Percentiles rank a stretch among this genome's conserved stretches.
Evolutionary conservation across 106 monocot genomes (phyloP).

Genomic region (Narthecium ossifragum): DNA sequence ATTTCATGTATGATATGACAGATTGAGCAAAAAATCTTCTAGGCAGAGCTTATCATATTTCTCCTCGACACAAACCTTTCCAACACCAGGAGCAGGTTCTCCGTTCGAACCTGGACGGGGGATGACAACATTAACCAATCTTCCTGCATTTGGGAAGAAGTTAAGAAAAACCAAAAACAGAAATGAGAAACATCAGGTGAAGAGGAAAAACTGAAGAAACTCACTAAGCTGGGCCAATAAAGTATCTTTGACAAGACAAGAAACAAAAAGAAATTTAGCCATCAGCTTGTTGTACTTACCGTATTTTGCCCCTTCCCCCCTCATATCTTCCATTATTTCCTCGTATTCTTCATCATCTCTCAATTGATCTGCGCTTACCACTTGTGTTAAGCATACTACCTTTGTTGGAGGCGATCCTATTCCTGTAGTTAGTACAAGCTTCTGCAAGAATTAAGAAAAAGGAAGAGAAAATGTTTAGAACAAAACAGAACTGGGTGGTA

Average conservation of each 20-base stretch:
- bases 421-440: slow-evolving; percentile 53
- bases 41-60: no score
- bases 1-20: no score
- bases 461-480: no score
- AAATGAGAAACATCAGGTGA: slow-evolving; percentile 1
- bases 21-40: no score
- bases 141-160: no score
- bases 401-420: slow-evolving; percentile 68
- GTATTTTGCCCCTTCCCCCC: slow-evolving; percentile 74
- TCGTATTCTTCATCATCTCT: slow-evolving; percentile 82
- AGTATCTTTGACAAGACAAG: no score
- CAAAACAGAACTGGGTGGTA: no score
- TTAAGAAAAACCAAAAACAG: no score
- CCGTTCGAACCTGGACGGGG: slow-evolving; percentile 64
- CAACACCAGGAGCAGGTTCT: slow-evolving; percentile 55
- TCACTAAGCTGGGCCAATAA: no score
- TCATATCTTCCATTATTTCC: slow-evolving; percentile 94
- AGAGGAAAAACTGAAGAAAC: slow-evolving; percentile 11
- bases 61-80: no score
- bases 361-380: slow-evolving; percentile 56
- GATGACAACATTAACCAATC: slow-evolving; percentile 72
- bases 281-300: no score
- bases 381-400: slow-evolving; percentile 72
- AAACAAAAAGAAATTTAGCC: no score
- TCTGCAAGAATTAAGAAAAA: slow-evolving; percentile 38